These are phyloP conservation scores for Microcera coccophila DNA, from an alignment of 2,329 filamentous ascomycete genomes.

Conservation along the genomic window DNA sequence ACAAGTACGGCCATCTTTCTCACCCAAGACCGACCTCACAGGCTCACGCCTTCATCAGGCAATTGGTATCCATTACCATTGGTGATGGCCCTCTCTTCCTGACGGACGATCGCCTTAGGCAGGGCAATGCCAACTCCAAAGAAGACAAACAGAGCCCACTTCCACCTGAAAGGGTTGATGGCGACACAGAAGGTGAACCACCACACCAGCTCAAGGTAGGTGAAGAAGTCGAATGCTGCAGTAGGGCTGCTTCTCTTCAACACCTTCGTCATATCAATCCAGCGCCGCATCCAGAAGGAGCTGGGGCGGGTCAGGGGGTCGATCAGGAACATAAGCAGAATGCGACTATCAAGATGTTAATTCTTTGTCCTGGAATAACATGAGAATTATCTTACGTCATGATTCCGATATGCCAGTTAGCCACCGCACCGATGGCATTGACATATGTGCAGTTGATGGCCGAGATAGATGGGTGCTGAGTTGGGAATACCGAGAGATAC, in stretches of 20 bases:
- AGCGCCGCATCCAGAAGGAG: constrained; percentile 72
- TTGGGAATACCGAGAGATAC: constrained; percentile 85
- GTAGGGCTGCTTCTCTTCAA: constrained; percentile 68
- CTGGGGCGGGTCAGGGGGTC: constrained; percentile 72
- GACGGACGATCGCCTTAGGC: constrained; percentile 61
- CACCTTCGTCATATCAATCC: constrained; percentile 78
- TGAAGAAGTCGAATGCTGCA: constrained; percentile 84
- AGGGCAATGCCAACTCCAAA: constrained; percentile 66
- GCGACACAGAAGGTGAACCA: constrained; percentile 78
- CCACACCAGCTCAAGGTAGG: constrained; percentile 77
- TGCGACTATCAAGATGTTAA: constrained; percentile 83
- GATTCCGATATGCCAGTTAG: constrained; percentile 87
- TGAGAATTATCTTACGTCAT: no score
- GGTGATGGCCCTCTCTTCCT: constrained; percentile 60
- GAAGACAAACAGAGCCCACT: constrained; percentile 82
- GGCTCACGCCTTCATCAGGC: constrained; percentile 13
- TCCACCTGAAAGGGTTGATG: constrained; percentile 85
- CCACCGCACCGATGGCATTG: constrained; percentile 74
- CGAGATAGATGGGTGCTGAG: constrained; percentile 66
- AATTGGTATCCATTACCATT: constrained; percentile 44
- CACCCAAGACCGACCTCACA: no score
- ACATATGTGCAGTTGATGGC: constrained; percentile 82
- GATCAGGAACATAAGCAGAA: constrained; percentile 79
- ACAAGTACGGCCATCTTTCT: no score
- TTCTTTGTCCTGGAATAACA: no score